Base-by-base conservation (phyloP, 2,329 filamentous ascomycete genomes). In the Diplodia mutila region DNA sequence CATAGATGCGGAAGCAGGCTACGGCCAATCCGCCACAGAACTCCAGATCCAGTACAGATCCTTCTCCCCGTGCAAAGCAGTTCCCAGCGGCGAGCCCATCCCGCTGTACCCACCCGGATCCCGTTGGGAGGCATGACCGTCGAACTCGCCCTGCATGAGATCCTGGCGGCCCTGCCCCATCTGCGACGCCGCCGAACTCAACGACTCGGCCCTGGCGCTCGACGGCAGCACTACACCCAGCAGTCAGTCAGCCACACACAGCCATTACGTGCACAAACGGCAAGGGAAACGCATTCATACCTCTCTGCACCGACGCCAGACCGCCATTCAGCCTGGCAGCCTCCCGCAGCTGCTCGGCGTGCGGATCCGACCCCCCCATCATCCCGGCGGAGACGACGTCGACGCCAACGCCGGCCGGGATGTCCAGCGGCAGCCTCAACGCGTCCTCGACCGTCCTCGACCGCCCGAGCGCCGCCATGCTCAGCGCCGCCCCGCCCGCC, bases 41-140 rank as follows among this genome's bases (percentile, higher is more conserved):
- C 46, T 49, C 59, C 59, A 63, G 27, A 63, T 63, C 59, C 59
- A 63, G 42, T 63, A 63, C 29, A 63, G 25, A 18, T 63, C 59
- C 8, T 63, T 63, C 9, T 63, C 59, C 2, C 59, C 42, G 9
- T 63, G 29, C 4, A 63, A 9, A 11, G 21, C 59, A 14, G 21
- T 51, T 1, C 25, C 18, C 25, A 63, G 23, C 1, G 59, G 11
- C 5, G 53, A 32, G 1, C 25, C 59, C 16, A 49, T 37, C 18
- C 6, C 18, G 18, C 59, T 23, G 27, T 59, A 42, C 9, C 27
- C 51, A 11, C 4, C 21, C 6, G n/a, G 21, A 1, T 59, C 54
- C 3, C 34, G n/a, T 4, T 59, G n/a, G 34, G n/a, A 42, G 37
- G 11, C 21, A 2, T 14, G n/a, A 4, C 54, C 23, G 12, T 59